Base-by-base conservation (phyloP, 768 basidiomycete genomes). In the Amanita molliuscula region DNA sequence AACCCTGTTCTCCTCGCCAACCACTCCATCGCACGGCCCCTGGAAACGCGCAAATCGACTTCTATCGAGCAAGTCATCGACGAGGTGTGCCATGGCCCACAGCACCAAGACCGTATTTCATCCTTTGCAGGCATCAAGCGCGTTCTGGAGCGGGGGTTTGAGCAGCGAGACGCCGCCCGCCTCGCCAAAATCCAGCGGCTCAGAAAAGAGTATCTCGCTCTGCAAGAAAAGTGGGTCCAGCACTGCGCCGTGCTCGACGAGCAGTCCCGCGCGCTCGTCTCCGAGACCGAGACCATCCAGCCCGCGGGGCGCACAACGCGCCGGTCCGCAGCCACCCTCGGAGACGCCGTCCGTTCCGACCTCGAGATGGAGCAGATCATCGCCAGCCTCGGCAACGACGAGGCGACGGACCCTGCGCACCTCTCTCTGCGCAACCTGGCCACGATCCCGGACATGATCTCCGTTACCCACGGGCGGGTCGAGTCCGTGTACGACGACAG, bases 361-460 rank as follows among this genome's bases (percentile, higher is more conserved):
- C 75, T 95, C 50, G 95, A 97, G 70, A 93, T 96, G 81, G 89
- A 96, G 59, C 91, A 93, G 66, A 92, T 98, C 61, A 87, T 98
- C 51, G 90, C 90, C n/a, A 89, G 84, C 59, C 70, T 96, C 35
- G 92, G 90, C 21, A 87, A 84, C 56, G 91, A 95, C 55, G 93
- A 95, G 53, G 80, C 89, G 26, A 88, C 84, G n/a, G 93, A 98
- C 65, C 90, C 94, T 0, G 86, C 79, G 55, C 79, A 88, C 54
- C 80, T 96, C n/a, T 88, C 91, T 3, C 70, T 81, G 48, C 76
- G 79, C 54, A 96, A 96, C 54, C 76, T 90, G 29, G 94, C 94
- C 15, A 77, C 68, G 44, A 84, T 96, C 29, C 94, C 94, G 1
- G 92, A 97, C 62, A 93, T 96, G 90, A 71, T 90, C 37, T 78